Conservation (phyloP, 345 rosid species). For the Dimocarpus longan region DNA sequence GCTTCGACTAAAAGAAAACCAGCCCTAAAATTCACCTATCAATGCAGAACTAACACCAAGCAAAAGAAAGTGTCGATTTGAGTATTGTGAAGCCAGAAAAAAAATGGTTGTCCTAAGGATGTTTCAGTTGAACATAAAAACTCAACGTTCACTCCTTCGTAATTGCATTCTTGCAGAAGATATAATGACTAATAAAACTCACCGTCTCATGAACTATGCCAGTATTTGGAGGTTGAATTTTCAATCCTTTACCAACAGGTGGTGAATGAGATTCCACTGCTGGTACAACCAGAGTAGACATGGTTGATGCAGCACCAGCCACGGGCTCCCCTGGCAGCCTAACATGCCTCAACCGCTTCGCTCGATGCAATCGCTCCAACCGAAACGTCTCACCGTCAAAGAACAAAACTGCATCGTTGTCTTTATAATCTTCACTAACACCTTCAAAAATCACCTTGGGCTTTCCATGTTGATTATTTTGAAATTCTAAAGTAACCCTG, state of each 20-base stretch:
- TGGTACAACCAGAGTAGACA: conserved; percentile 34
- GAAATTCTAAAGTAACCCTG: conserved; percentile 71
- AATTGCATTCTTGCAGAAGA: neutral
- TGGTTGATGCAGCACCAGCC: conserved; percentile 27
- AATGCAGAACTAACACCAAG: neutral
- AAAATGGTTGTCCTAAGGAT: neutral
- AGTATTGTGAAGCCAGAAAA: neutral
- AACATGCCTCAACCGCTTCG: conserved; percentile 63
- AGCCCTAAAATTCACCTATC: neutral
- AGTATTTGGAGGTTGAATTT: conserved; percentile 32
- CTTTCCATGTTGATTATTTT: conserved; percentile 70
- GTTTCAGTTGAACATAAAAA: conserved; percentile 4
- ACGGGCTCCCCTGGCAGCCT: conserved; percentile 56
- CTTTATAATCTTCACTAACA: conserved; percentile 66
- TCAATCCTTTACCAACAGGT: conserved; percentile 37
- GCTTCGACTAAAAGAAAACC: neutral
- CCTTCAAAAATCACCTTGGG: conserved; percentile 74
- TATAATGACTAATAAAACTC: conserved; percentile 20
- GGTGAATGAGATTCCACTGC: conserved; percentile 42
- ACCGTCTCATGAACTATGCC: conserved; percentile 33
- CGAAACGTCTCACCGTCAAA: conserved; percentile 70
- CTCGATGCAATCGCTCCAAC: conserved; percentile 64
- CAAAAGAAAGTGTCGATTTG: neutral
- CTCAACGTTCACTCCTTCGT: neutral
- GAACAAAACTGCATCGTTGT: conserved; percentile 68